phyloP scores from a whole-genome alignment of 352 stramenopile species.

The Phytophthora pseudosyringae region DNA sequence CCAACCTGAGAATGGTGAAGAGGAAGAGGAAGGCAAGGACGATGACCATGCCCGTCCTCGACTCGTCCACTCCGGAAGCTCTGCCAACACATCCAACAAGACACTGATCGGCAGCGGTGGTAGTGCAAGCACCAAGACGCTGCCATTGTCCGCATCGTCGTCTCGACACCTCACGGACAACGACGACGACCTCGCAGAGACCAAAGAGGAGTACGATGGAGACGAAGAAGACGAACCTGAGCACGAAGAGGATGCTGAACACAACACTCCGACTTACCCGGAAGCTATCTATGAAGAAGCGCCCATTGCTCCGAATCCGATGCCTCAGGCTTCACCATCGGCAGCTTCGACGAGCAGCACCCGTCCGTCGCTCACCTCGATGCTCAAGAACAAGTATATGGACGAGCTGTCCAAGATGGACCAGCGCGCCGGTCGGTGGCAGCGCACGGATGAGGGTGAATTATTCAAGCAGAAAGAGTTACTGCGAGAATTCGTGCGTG shows the following conservation, averaged over 20 bases:
- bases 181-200: slow-evolving; percentile 38
- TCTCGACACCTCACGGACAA: slow-evolving; percentile 50
- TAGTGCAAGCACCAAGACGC: slow-evolving; percentile 62
- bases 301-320: slow-evolving; percentile 17
- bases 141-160: slow-evolving; percentile 54
- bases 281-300: slow-evolving; percentile 23
- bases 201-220: slow-evolving; percentile 43
- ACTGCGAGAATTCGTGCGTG: slow-evolving; percentile 73
- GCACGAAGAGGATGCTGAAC: slow-evolving; percentile 36
- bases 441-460: slow-evolving; percentile 38
- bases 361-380: slow-evolving; percentile 57
- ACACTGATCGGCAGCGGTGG: slow-evolving; percentile 53
- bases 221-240: slow-evolving; percentile 55
- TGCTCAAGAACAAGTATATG: slow-evolving; percentile 71
- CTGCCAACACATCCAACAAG: slow-evolving; percentile 55
- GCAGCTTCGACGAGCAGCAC: slow-evolving; percentile 14
- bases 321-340: slow-evolving; percentile 2
- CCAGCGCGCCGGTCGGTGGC: slow-evolving; percentile 46
- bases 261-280: slow-evolving; percentile 10
- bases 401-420: slow-evolving; percentile 56
- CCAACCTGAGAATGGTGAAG: slow-evolving; percentile 15
- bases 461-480: slow-evolving; percentile 55
- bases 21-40: slow-evolving; percentile 36
- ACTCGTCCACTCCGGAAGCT: slow-evolving; percentile 39
- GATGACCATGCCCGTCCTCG: slow-evolving; percentile 36